phyloP scores from a whole-genome alignment of 2,329 filamentous ascomycete species.

The Stagonosporopsis rhizophila region DNA sequence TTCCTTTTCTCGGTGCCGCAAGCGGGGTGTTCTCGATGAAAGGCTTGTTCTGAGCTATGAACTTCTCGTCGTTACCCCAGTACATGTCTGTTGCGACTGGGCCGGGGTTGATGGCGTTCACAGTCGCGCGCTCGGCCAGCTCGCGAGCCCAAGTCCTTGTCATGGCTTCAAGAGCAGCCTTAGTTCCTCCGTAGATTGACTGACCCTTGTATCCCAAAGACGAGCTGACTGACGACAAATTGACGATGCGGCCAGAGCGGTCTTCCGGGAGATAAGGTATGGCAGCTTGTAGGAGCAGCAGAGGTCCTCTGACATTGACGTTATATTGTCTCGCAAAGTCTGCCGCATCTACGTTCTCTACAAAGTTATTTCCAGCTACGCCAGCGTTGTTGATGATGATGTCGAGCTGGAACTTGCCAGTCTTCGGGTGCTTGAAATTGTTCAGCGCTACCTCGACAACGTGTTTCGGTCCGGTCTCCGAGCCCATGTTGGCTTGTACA shows the following conservation, averaged over 20 bases:
- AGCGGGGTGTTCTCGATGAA: slow-evolving; percentile 71
- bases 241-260: slow-evolving; percentile 70
- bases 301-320: slow-evolving; percentile 81
- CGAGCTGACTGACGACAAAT: slow-evolving; percentile 65
- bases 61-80: slow-evolving; percentile 61
- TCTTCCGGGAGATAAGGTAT: slow-evolving; percentile 73
- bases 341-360: slow-evolving; percentile 67
- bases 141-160: slow-evolving; percentile 73
- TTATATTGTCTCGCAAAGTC: slow-evolving; percentile 77
- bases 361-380: slow-evolving; percentile 66
- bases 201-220: slow-evolving; percentile 65
- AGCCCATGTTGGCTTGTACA: slow-evolving; percentile 75
- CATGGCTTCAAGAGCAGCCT: slow-evolving; percentile 72
- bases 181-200: slow-evolving; percentile 70
- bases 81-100: slow-evolving; percentile 72
- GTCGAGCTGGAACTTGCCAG: slow-evolving; percentile 71
- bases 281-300: slow-evolving; percentile 78
- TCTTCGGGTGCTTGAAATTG: slow-evolving; percentile 63
- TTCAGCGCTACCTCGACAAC: slow-evolving; percentile 67
- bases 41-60: slow-evolving; percentile 65
- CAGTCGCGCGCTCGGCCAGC: slow-evolving; percentile 66
- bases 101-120: slow-evolving; percentile 71
- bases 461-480: slow-evolving; percentile 64
- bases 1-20: slow-evolving; percentile 64
- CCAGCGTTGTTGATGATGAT: slow-evolving; percentile 91